Evolutionary conservation across 768 basidiomycete species (phyloP).

Genomic region (Lactarius pseudohatsudake): DNA sequence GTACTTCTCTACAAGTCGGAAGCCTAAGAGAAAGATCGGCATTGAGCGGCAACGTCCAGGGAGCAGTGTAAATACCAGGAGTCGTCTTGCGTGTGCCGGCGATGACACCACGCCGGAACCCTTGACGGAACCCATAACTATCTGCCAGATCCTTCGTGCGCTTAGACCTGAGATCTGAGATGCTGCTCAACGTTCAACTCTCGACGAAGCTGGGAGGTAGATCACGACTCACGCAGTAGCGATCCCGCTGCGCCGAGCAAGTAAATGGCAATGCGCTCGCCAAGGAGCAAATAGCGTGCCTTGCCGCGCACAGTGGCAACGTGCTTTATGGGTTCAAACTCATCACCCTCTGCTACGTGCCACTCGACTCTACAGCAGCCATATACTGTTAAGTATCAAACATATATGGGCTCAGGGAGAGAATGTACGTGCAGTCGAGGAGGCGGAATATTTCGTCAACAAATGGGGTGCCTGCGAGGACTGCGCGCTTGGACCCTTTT

Average conservation of each 20-base stretch:
- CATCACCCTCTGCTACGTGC: conserved; percentile 84
- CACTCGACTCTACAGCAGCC: conserved; percentile 75
- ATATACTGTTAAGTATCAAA: not conserved
- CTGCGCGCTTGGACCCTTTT: conserved; percentile 74
- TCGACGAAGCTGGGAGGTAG: not conserved
- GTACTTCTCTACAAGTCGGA: conserved; percentile 97
- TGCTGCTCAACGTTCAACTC: no score
- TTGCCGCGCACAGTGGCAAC: conserved; percentile 91
- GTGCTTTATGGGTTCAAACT: conserved; percentile 76
- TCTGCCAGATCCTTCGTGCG: conserved; percentile 75
- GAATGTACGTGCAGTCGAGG: conserved; percentile 81
- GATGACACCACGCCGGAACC: conserved; percentile 81
- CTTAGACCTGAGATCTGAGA: conserved; percentile 81
- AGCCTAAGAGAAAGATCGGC: conserved; percentile 49
- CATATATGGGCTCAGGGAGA: no score
- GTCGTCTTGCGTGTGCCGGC: conserved; percentile 99
- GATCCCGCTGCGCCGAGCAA: conserved; percentile 95
- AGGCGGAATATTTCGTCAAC: conserved; percentile 90
- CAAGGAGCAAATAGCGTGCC: conserved; percentile 83
- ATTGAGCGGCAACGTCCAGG: not conserved
- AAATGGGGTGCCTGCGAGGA: conserved; percentile 94
- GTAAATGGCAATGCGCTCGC: conserved; percentile 88
- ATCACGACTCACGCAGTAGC: conserved; percentile 76
- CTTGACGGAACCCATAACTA: conserved; percentile 75
- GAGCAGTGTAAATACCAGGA: conserved; percentile 52